Base-by-base conservation (phyloP, 306 rosid species). In the Medicago arabica region DNA sequence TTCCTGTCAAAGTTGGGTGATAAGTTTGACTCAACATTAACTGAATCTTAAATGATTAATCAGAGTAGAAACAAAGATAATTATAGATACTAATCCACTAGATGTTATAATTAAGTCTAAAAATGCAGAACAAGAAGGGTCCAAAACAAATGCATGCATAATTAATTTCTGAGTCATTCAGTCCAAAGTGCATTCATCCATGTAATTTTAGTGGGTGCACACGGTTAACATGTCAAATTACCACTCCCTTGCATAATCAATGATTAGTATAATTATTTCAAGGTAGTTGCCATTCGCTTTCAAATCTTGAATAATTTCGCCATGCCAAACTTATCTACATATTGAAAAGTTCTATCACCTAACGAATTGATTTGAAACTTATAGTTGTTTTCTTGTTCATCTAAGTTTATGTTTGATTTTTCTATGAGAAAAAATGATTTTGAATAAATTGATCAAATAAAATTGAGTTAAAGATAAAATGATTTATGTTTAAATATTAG, bases 291-390 rank as follows among this genome's bases (percentile, higher is more conserved):
- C 60, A 67, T 72, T 78, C 36, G 18, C 73, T 81, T 46, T 81
- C 85, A 81, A 16, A 71, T 34, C 44, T 36, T 59, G 70, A 75
- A 70, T 78, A 74, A 70, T 78, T 60, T 75, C 25, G 16, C 25
- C 77, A 34, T 75, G 83, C 77, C 84, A 59, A 85, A 81, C 81
- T 58, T 78, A 46, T 69, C 74, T 67, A 63, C 38, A 39, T 8
- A 41, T 38, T 71, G 67, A 67, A 68, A 19, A 19, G 77, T 79
- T 79, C 9, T 53, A 71, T 46, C 83, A 78, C 62, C 75, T 41
- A 78, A 81, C 83, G 49, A 75, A 81, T 25, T 68, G 76, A 78
- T 74, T 74, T 81, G 63, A 81, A 77, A 8, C 59, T 57, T 15
- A 5, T 49, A 40, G 38, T 74, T 64, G 18, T 75, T 74, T 84